These are phyloP conservation scores for Nigrograna mackinnonii DNA, from an alignment of 2,329 filamentous ascomycete species.

Conservation along the genomic window DNA sequence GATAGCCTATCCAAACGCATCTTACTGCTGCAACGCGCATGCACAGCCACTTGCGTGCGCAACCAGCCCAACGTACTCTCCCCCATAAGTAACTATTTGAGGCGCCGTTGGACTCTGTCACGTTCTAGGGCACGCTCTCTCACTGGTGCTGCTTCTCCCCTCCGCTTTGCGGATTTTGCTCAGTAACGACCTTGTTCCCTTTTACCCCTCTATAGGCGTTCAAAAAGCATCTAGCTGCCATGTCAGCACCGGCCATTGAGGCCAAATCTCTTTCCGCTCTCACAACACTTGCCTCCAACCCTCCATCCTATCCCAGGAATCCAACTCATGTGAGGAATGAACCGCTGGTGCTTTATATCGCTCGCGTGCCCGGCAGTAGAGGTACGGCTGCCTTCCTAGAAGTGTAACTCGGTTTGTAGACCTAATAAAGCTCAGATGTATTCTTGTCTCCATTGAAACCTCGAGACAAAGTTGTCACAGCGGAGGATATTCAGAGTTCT, in stretches of 20 bases:
- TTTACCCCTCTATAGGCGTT: too few species aligned
- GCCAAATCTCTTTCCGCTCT: conserved; percentile 82
- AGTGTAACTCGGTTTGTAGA: background rate
- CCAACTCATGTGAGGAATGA: conserved; percentile 70
- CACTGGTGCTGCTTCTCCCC: too few species aligned
- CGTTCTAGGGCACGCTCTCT: too few species aligned
- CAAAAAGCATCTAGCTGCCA: conserved; percentile 23
- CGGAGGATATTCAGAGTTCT: conserved; percentile 81
- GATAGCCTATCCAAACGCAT: too few species aligned
- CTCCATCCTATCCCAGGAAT: conserved; percentile 81
- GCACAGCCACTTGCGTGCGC: too few species aligned
- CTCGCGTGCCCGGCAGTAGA: conserved; percentile 87
- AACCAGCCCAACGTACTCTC: too few species aligned
- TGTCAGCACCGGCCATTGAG: conserved; percentile 59
- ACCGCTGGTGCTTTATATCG: conserved; percentile 85
- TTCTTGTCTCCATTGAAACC: conserved; percentile 92
- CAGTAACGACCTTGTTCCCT: too few species aligned
- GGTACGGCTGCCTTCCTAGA: conserved; percentile 55
- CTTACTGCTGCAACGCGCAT: too few species aligned
- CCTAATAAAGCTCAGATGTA: conserved; percentile 64
- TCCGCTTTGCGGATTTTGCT: too few species aligned
- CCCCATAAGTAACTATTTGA: too few species aligned
- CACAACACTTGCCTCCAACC: conserved; percentile 80
- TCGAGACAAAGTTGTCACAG: conserved; percentile 83
- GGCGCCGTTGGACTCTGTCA: too few species aligned